Percentiles rank a stretch among this genome's conserved stretches.
phyloP scores from a whole-genome alignment of 1,284 basidiomycete species.

The Irpex sp. region DNA sequence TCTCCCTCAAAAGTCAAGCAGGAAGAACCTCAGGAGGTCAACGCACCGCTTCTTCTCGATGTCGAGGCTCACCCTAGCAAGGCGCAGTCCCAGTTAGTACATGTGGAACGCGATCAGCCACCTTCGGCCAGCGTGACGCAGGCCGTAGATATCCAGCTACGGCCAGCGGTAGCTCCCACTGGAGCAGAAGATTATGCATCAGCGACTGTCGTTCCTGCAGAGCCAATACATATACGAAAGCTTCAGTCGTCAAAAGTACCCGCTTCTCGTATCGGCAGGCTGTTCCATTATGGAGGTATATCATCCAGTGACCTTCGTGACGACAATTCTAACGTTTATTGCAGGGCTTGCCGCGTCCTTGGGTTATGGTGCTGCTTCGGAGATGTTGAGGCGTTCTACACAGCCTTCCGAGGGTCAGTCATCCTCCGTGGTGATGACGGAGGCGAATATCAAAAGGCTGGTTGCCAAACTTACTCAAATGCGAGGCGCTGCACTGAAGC shows the following conservation, averaged over 20 bases:
- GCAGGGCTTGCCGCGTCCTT: conserved; percentile 71
- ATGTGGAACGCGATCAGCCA: neutral
- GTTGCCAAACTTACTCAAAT: conserved; percentile 92
- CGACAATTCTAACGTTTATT: neutral
- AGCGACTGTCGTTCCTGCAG: neutral
- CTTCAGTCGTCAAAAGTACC: conserved; percentile 82
- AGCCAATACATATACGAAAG: conserved; percentile 32
- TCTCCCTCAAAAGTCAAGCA: neutral
- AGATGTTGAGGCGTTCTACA: conserved; percentile 30
- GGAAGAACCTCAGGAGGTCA: neutral
- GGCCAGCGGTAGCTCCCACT: neutral
- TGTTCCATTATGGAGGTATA: conserved; percentile 92
- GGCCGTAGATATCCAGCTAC: neutral
- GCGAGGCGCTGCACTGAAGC: conserved; percentile 94
- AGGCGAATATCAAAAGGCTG: conserved; percentile 85
- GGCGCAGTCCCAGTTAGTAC: neutral
- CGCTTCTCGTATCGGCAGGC: conserved; percentile 79
- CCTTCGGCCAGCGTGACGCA: neutral
- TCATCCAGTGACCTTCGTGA: conserved; percentile 1
- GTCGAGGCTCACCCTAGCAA: neutral
- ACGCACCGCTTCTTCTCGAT: no score
- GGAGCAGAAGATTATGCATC: neutral
- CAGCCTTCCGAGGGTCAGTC: conserved; percentile 18
- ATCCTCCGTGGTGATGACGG: conserved; percentile 76
- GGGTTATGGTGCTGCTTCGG: conserved; percentile 65